These are phyloP conservation scores for Naganishia vishniacii DNA, from an alignment of 768 basidiomycete genomes.

Conservation along the genomic window DNA sequence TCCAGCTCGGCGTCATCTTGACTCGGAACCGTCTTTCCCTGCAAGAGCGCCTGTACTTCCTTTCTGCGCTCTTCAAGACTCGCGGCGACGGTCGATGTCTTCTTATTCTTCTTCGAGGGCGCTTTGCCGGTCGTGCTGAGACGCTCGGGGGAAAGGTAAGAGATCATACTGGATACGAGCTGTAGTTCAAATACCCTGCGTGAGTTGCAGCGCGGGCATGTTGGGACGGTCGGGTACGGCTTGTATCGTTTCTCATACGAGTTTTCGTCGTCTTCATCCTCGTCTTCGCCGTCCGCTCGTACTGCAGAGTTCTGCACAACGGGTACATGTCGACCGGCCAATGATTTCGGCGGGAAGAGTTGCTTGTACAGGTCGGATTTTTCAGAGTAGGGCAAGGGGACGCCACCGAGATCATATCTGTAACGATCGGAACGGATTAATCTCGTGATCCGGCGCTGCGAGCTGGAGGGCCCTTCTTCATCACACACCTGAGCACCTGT, in stretches of 20 bases:
- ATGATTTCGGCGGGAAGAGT: slow-evolving; percentile 56
- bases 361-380: slow-evolving; percentile 61
- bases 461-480: background rate
- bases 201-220: slow-evolving; percentile 64
- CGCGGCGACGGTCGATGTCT: slow-evolving; percentile 58
- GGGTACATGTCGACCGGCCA: slow-evolving; percentile 51
- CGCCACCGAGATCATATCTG: slow-evolving; percentile 83
- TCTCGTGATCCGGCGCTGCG: background rate
- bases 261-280: slow-evolving; percentile 35
- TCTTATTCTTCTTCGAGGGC: slow-evolving; percentile 35
- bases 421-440: background rate
- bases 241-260: slow-evolving; percentile 51
- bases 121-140: slow-evolving; percentile 37
- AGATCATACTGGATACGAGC: slow-evolving; percentile 89
- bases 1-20: slow-evolving; percentile 20
- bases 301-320: slow-evolving; percentile 53
- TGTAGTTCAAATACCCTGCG: slow-evolving; percentile 83
- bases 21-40: slow-evolving; percentile 47
- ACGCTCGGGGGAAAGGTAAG: slow-evolving; percentile 55
- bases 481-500: slow-evolving; percentile 75
- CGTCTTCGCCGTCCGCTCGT: slow-evolving; percentile 26
- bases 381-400: slow-evolving; percentile 76
- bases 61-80: slow-evolving; percentile 42
- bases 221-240: slow-evolving; percentile 54
- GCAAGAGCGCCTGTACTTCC: slow-evolving; percentile 49